A percentile compares a stretch with the other conserved stretches of the same genome.
Evolutionary conservation across 345 rosid genomes (phyloP).

Genomic region (Gossypioides kirkii): DNA sequence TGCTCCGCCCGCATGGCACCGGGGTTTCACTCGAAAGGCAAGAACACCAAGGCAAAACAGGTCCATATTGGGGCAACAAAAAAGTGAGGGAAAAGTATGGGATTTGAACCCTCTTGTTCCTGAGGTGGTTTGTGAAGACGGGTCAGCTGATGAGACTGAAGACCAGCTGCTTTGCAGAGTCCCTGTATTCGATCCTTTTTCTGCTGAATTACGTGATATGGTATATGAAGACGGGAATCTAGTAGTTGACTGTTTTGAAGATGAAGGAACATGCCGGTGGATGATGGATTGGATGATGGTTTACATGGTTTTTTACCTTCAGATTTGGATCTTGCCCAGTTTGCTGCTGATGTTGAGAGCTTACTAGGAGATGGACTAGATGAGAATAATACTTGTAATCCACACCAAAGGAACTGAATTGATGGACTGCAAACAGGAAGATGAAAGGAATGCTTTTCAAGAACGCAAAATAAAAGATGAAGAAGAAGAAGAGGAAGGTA

Average conservation of each 20-base stretch:
- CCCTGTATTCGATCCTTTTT: slow-evolving; percentile 44
- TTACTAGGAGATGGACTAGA: slow-evolving; percentile 28
- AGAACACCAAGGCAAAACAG: slow-evolving; percentile 45
- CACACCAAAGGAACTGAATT: slow-evolving; percentile 15
- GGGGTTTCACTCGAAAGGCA: slow-evolving; percentile 49
- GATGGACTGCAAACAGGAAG: slow-evolving; percentile 20
- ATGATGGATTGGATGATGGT: slow-evolving; percentile 31
- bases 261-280: slow-evolving; percentile 13
- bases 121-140: slow-evolving; percentile 41
- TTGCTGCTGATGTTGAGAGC: slow-evolving; percentile 49
- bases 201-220: slow-evolving; percentile 18
- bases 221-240: slow-evolving; percentile 19
- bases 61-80: slow-evolving; percentile 4
- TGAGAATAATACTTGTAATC: slow-evolving; percentile 19
- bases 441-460: not conserved
- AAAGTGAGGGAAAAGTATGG: slow-evolving; percentile 9
- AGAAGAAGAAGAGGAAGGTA: slow-evolving; percentile 1
- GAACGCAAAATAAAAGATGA: slow-evolving; percentile 21
- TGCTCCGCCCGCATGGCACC: slow-evolving; percentile 43
- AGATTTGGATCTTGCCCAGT: slow-evolving; percentile 43
- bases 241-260: slow-evolving; percentile 15
- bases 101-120: slow-evolving; percentile 39
- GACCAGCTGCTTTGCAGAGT: slow-evolving; percentile 40
- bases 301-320: slow-evolving; percentile 33
- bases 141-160: slow-evolving; percentile 31